Percentiles rank a stretch among this genome's conserved stretches.
Conservation (phyloP, 164 flowering plant genomes). For the Warburgia ugandensis region DNA sequence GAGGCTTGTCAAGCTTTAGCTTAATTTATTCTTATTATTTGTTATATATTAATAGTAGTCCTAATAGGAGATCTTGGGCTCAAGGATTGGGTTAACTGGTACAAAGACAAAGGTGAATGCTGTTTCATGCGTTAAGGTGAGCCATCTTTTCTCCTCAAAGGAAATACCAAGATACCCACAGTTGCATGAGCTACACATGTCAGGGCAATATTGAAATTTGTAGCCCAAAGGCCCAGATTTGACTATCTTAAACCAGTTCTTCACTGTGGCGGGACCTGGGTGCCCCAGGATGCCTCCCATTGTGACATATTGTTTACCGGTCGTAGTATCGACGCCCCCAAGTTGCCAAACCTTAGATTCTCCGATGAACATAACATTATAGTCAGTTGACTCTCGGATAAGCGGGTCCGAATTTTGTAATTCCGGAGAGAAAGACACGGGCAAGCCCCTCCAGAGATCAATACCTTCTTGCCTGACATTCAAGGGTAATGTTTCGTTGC, state of each 20-base stretch:
- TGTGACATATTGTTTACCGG: neutral
- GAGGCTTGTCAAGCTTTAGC: too few relatives aligned
- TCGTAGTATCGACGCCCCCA: neutral
- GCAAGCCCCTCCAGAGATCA: too few relatives aligned
- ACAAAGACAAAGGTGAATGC: neutral
- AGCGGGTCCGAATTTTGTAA: too few relatives aligned
- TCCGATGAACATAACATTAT: too few relatives aligned
- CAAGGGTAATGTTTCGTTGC: neutral
- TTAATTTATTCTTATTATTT: too few relatives aligned
- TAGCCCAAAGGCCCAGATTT: neutral
- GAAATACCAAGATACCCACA: too few relatives aligned
- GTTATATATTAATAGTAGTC: neutral
- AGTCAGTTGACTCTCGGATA: too few relatives aligned
- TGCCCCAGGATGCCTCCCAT: neutral
- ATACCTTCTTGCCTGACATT: neutral
- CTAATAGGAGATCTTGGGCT: neutral
- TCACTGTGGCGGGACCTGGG: too few relatives aligned
- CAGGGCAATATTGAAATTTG: neutral
- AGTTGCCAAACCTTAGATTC: too few relatives aligned
- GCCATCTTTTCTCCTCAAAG: too few relatives aligned
- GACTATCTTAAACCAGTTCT: conserved; percentile 3
- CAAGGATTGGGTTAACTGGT: too few relatives aligned
- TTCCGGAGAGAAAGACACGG: too few relatives aligned
- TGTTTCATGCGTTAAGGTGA: neutral
- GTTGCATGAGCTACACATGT: neutral